These are phyloP conservation scores for Sphaerobolus stellatus DNA, from an alignment of 1,284 basidiomycete genomes.

Conservation along the genomic window DNA sequence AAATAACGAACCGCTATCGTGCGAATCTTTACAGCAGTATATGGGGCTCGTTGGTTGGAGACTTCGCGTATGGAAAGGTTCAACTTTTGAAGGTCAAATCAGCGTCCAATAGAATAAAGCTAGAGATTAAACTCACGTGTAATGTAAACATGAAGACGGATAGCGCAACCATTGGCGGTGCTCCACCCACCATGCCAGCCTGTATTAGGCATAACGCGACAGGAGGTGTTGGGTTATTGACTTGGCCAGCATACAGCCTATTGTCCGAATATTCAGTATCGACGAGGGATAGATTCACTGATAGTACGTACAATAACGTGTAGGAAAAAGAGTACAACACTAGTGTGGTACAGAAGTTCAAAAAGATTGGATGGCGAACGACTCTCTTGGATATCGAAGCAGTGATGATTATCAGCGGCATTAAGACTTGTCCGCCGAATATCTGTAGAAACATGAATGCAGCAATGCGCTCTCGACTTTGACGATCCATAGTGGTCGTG, in stretches of 20 bases:
- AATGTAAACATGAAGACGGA: slow-evolving; percentile 50
- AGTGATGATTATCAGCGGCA: slow-evolving; percentile 16
- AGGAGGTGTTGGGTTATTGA: neutral
- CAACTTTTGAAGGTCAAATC: slow-evolving; percentile 28
- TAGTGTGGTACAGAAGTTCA: slow-evolving; percentile 45
- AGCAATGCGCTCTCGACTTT: too few relatives aligned
- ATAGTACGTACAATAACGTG: slow-evolving; percentile 36
- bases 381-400: slow-evolving; percentile 14
- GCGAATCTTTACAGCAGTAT: slow-evolving; percentile 16
- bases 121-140: slow-evolving; percentile 37
- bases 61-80: slow-evolving; percentile 14
- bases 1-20: slow-evolving; percentile 12
- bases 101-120: neutral
- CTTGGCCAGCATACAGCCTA: slow-evolving; percentile 2
- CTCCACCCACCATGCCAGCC: slow-evolving; percentile 47
- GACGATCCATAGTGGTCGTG: too few relatives aligned
- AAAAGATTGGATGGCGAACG: slow-evolving; percentile 17
- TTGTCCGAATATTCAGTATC: neutral
- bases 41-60: slow-evolving; percentile 18
- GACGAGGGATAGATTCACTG: neutral
- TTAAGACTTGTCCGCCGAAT: slow-evolving; percentile 16
- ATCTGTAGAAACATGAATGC: slow-evolving; percentile 18
- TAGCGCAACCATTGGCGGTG: slow-evolving; percentile 51
- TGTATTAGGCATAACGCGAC: slow-evolving; percentile 2
- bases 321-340: slow-evolving; percentile 45